Conservation (phyloP, 2,329 filamentous ascomycete genomes). For the Aspergillus hortae region DNA sequence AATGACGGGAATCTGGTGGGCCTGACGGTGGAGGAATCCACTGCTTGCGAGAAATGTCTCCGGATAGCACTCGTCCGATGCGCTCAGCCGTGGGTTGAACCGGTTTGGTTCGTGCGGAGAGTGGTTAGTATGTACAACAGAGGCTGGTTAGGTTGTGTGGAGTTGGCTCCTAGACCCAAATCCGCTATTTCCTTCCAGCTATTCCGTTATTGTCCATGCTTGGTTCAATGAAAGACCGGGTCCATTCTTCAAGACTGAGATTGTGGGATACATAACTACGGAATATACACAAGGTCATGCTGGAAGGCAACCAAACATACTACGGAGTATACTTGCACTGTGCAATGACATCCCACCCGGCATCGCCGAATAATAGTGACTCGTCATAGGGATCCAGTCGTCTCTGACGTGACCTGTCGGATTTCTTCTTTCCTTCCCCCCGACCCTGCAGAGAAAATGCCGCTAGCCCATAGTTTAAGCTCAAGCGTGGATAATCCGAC, state of each 20-base stretch:
- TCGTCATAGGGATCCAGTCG: neutral
- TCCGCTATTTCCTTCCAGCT: too few relatives aligned
- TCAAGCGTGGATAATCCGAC: too few relatives aligned
- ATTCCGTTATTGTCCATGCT: too few relatives aligned
- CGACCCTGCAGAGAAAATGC: neutral
- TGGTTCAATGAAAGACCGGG: too few relatives aligned
- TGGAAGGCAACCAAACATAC: too few relatives aligned
- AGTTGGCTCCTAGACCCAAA: too few relatives aligned
- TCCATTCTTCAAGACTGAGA: too few relatives aligned
- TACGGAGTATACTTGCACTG: neutral
- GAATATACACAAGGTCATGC: too few relatives aligned
- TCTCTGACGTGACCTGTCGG: neutral
- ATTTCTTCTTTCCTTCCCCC: neutral
- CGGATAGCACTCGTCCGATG: constrained; percentile 13
- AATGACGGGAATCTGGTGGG: constrained; percentile 13
- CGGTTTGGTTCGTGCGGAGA: constrained; percentile 11
- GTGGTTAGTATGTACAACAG: neutral
- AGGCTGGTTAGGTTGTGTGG: too few relatives aligned
- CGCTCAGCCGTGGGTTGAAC: neutral
- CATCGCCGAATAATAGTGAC: neutral
- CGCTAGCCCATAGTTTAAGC: too few relatives aligned
- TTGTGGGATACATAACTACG: too few relatives aligned
- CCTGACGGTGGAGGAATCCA: constrained; percentile 11
- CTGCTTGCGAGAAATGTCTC: constrained; percentile 14
- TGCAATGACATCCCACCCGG: constrained; percentile 1